A percentile compares a stretch with the other conserved stretches of the same genome.
Evolutionary conservation across 441 rosid species (phyloP).

Genomic region (Populus hybrid): DNA sequence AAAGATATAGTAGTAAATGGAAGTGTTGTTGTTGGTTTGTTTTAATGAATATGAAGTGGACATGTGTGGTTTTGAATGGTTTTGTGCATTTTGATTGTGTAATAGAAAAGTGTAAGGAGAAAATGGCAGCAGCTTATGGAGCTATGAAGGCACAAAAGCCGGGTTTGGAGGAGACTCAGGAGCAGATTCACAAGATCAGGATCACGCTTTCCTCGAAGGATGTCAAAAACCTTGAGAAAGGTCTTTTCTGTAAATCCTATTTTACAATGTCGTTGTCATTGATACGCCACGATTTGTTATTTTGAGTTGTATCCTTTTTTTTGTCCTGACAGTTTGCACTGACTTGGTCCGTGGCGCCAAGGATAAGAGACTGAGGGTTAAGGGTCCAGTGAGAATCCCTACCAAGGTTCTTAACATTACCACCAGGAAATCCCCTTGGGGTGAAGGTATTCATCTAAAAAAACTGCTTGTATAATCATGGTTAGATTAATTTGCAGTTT

Average conservation of each 20-base stretch:
- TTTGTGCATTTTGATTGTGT: neutral
- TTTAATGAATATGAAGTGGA: neutral
- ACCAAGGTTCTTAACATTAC: slow-evolving; percentile 78
- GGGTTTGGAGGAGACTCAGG: slow-evolving; percentile 64
- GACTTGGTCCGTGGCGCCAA: slow-evolving; percentile 84
- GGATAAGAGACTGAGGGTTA: slow-evolving; percentile 68
- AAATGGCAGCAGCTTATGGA: slow-evolving; percentile 62
- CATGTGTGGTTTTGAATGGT: neutral
- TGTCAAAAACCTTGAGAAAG: slow-evolving; percentile 84
- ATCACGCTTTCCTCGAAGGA: slow-evolving; percentile 80
- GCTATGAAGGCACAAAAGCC: slow-evolving; percentile 65
- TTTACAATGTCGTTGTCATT: neutral
- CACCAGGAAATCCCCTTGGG: slow-evolving; percentile 82
- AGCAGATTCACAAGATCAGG: slow-evolving; percentile 70
- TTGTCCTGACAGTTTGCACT: slow-evolving; percentile 50
- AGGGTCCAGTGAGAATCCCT: slow-evolving; percentile 90
- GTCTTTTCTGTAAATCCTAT: slow-evolving; percentile 20
- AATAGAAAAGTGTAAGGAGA: slow-evolving; percentile 4
- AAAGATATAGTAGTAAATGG: neutral
- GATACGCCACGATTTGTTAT: neutral
- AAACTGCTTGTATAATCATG: neutral
- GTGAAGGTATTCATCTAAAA: slow-evolving; percentile 54
- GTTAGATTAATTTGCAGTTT: neutral
- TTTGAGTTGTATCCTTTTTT: no score
- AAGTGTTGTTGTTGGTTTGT: neutral